A percentile compares a stretch with the other conserved stretches of the same genome.
phyloP scores from a whole-genome alignment of 768 basidiomycete species.

The Suillus plorans region DNA sequence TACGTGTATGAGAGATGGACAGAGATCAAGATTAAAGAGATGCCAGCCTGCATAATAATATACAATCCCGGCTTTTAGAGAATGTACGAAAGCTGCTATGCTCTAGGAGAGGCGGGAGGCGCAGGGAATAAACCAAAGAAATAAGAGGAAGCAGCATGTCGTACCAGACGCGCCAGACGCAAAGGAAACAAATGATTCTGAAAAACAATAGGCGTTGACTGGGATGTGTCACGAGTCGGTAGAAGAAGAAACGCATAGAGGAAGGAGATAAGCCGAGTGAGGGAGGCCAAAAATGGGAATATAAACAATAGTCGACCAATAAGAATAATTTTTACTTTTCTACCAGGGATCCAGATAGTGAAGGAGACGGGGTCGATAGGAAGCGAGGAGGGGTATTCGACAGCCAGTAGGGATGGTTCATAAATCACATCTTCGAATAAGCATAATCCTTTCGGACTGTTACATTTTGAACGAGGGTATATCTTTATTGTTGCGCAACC shows the following conservation, averaged over 20 bases:
- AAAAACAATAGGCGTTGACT: conserved; percentile 16
- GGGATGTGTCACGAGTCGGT: conserved; percentile 32
- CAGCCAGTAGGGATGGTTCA: conserved; percentile 1
- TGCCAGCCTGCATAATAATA: conserved; percentile 12
- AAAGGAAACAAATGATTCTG: background rate
- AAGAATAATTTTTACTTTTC: conserved; percentile 38
- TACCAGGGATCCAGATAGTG: background rate
- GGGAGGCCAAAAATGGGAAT: conserved; percentile 10
- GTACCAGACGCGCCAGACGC: background rate
- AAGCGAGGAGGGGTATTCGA: conserved; percentile 19
- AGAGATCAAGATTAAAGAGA: conserved; percentile 3
- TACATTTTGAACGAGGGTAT: background rate
- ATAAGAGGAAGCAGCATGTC: background rate
- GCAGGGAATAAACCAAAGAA: background rate
- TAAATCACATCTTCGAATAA: conserved; percentile 2
- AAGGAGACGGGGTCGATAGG: background rate
- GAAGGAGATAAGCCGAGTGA: conserved; percentile 10
- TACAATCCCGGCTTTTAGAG: conserved; percentile 11
- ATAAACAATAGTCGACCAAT: conserved; percentile 29
- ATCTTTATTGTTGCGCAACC: conserved; percentile 1
- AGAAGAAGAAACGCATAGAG: conserved; percentile 9
- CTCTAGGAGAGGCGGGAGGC: background rate
- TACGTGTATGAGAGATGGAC: conserved; percentile 6
- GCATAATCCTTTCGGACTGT: background rate
- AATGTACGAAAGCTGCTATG: background rate